A percentile compares a stretch with the other conserved stretches of the same genome.
These are phyloP conservation scores for Schizochytrium sp. DNA, from an alignment of 108 stramenopile species.

Conservation along the genomic window DNA sequence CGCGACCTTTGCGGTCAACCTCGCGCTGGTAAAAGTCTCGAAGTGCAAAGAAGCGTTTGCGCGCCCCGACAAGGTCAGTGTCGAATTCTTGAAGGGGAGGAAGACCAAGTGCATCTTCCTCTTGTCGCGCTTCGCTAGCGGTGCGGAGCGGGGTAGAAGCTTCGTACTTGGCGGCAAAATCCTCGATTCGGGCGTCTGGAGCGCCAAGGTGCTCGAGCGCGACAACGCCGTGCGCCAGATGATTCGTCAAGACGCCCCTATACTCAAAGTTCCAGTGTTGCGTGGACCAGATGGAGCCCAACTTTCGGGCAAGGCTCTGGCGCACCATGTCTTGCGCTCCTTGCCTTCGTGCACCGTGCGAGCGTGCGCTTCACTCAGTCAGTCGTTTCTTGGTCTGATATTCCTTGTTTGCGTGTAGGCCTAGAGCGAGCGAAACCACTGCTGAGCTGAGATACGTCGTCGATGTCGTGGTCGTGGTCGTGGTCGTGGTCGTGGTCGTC, in stretches of 20 bases:
- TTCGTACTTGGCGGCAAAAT: neutral
- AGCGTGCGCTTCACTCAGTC: no score
- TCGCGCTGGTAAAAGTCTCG: neutral
- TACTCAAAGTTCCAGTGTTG: neutral
- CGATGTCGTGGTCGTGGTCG: no score
- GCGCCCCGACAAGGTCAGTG: neutral
- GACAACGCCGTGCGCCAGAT: neutral
- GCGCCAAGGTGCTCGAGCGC: neutral
- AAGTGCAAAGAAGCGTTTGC: neutral
- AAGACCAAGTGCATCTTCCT: neutral
- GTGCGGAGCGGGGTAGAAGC: neutral
- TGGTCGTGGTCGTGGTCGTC: no score
- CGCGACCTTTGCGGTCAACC: neutral
- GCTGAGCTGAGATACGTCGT: no score
- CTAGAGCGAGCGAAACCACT: no score
- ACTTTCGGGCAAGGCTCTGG: neutral
- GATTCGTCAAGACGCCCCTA: neutral
- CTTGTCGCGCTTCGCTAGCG: neutral
- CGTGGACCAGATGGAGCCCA: neutral
- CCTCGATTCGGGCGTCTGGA: neutral
- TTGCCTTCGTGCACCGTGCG: no score
- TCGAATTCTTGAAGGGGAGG: neutral
- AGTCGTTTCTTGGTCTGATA: no score
- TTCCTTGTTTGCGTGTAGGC: no score
- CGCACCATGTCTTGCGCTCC: neutral